Conservation (phyloP, 768 basidiomycete genomes). For the Leccinum barrowsii region DNA sequence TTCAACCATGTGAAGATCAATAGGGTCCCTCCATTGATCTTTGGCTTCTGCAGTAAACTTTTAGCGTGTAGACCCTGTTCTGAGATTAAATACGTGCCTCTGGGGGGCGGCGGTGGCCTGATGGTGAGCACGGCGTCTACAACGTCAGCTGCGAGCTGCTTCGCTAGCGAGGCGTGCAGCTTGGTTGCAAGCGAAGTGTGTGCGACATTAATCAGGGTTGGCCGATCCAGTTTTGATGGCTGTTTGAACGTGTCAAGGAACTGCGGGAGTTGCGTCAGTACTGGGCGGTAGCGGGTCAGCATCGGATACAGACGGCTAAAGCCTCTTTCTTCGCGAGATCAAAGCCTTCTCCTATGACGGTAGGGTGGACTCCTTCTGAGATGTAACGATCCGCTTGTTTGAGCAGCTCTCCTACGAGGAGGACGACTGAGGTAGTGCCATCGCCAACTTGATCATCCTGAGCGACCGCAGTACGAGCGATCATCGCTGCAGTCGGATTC, state of each 20-base stretch:
- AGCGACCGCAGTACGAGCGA: conserved; percentile 95
- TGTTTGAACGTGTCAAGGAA: conserved; percentile 93
- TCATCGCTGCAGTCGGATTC: conserved; percentile 99
- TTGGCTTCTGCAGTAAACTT: conserved; percentile 43
- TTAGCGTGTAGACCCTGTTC: conserved; percentile 28
- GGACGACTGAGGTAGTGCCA: conserved; percentile 95
- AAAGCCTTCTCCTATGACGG: conserved; percentile 92
- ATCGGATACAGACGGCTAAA: conserved; percentile 57
- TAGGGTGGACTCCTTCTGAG: conserved; percentile 96
- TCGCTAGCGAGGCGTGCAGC: conserved; percentile 75
- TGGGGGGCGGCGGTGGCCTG: conserved; percentile 59
- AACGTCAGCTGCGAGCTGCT: conserved; percentile 84
- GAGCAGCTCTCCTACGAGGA: conserved; percentile 91
- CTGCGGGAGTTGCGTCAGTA: conserved; percentile 40
- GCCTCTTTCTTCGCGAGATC: conserved; percentile 98
- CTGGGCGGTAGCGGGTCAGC: conserved; percentile 8
- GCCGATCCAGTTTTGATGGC: conserved; percentile 72
- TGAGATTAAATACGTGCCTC: conserved; percentile 42
- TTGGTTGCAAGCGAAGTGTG: conserved; percentile 96
- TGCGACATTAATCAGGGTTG: conserved; percentile 90
- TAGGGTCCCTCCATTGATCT: conserved; percentile 79
- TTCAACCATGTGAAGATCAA: conserved; percentile 99
- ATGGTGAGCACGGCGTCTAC: conserved; percentile 95
- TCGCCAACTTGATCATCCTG: conserved; percentile 99
- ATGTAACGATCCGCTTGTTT: conserved; percentile 98